Percentiles rank a stretch among this genome's conserved stretches.
Evolutionary conservation across 2,329 filamentous ascomycete species (phyloP).

Genomic region (Elsinoe batatas): DNA sequence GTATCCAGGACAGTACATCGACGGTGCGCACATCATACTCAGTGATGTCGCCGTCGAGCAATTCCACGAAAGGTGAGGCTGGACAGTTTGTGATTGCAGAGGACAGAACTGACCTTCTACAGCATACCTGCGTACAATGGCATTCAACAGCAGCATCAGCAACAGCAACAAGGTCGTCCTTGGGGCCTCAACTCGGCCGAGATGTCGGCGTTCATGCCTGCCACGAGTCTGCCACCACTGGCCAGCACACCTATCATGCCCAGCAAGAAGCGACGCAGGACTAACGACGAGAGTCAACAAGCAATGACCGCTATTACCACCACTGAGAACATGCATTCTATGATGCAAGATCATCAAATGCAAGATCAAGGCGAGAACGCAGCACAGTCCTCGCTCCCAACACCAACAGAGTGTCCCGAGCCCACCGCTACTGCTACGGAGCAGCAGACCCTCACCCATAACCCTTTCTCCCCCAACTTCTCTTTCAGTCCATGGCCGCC

Average conservation of each 20-base stretch:
- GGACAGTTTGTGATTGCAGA: no score
- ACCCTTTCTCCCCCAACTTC: constrained; percentile 35
- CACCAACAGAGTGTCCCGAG: constrained; percentile 12
- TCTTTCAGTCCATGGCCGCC: constrained; percentile 22
- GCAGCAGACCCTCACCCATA: constrained; percentile 20
- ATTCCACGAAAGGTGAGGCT: constrained; percentile 33
- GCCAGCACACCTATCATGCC: neutral
- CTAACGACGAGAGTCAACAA: neutral
- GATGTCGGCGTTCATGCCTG: neutral
- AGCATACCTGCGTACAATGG: constrained; percentile 16
- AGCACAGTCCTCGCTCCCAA: constrained; percentile 11
- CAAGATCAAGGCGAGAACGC: neutral
- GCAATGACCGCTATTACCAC: neutral
- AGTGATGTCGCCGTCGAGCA: constrained; percentile 56
- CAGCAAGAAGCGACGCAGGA: constrained; percentile 1
- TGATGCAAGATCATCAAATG: neutral
- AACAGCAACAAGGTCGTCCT: constrained; percentile 1
- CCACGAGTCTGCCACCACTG: constrained; percentile 5
- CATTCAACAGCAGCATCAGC: constrained; percentile 1
- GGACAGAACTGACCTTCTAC: neutral
- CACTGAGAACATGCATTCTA: neutral
- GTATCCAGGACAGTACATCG: constrained; percentile 62
- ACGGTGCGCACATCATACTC: constrained; percentile 64
- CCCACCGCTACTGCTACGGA: constrained; percentile 7
- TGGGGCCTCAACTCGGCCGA: neutral